Base-by-base conservation (phyloP, 2,329 filamentous ascomycete genomes). In the Diaporthe sp. region DNA sequence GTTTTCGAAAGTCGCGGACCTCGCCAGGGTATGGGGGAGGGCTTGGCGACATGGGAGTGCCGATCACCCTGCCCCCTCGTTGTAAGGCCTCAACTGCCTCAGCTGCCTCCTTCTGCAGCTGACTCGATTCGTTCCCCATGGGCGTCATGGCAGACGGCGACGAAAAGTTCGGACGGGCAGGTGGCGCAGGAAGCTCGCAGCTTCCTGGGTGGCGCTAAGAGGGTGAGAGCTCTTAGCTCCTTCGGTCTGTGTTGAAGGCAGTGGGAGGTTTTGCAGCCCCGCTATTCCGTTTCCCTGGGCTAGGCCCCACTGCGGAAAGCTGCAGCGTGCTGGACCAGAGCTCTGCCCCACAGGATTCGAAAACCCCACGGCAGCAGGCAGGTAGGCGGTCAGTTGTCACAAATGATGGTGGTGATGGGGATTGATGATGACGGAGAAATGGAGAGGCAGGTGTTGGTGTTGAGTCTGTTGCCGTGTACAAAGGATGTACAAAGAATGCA, bases 21-120 rank as follows among this genome's bases (percentile, higher is more conserved):
- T 51, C 57, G 3, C 19, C 57, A 13, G 46, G 17, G 25, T 46
- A 25, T 15, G 25, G 39, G 25, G 71, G 68, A 25, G 72, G 58
- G 5, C 46, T 71, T 6, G 75, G 73, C 6, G 75, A 75, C 68
- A 76, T 75, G n/a, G 72, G 42, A 13, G 75, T 62, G 8, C 73
- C 75, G 28, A 76, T 55, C 7, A 70, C 22, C 49, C 46, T 55
- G 22, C 42, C 58, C 5, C 37, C 68, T 46, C 57, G 53, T 15
- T 42, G 53, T 15, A 53, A 19, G 10, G 37, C 12, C 15, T 44
- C 31, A 19, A 22, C 8, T 5, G 13, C 15, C 25, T 13, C 15
- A 28, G 6, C 62, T 28, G 0, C 15, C 9, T 57, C 44, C 8
- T 31, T 5, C 13, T 65, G 37, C 4, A 22, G 25, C 61, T 71